Base-by-base conservation (phyloP, 1,139 yeast species). In the Chernovozyma sophiae-reginae region DNA sequence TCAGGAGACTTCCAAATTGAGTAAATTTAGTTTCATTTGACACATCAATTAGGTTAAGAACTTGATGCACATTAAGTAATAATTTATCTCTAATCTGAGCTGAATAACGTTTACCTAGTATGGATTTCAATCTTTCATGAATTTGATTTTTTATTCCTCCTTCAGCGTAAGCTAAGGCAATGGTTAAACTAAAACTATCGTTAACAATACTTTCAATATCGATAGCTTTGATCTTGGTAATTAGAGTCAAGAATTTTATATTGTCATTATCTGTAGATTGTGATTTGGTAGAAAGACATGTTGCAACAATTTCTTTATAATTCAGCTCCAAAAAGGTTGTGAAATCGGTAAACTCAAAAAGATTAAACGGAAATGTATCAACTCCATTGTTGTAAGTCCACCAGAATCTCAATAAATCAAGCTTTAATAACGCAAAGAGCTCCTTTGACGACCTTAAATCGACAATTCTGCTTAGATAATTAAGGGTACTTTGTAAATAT, bases 141-240 rank as follows among this genome's bases (percentile, higher is more conserved):
- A 75, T 52, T 1, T 56, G 55, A 36, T 64, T 64, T 29, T 72
- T 55, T 1, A 58, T 43, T 0, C 82, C 81, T 19, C 61, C 58
- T 12, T 53, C 54, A 0, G 74, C 52, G 44, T 65, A 77, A 0
- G 82, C 61, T 10, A 78, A 49, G 0, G 81, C 69, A 1, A 77
- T 53, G 38, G 51, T 43, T 15, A 54, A 42, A 1, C 75, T 62
- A 22, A 74, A 46, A 22, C 73, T 52, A 11, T 62, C 65, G 4
- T 49, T 41, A 2, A 67, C 44, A 4, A 73, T 34, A 11, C 59
- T 30, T 6, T 31, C 38, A 1, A 40, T 14, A 13, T 48, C 49
- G 14, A 39, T 15, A 17, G 41, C 35, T 39, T 46, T 46, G 34
- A 44, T 39, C 38, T 43, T 38, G 33, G 52, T 39, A 44, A 58